Base-by-base conservation (phyloP, 78 protist genomes). In the Carpediemonas membranifera region DNA sequence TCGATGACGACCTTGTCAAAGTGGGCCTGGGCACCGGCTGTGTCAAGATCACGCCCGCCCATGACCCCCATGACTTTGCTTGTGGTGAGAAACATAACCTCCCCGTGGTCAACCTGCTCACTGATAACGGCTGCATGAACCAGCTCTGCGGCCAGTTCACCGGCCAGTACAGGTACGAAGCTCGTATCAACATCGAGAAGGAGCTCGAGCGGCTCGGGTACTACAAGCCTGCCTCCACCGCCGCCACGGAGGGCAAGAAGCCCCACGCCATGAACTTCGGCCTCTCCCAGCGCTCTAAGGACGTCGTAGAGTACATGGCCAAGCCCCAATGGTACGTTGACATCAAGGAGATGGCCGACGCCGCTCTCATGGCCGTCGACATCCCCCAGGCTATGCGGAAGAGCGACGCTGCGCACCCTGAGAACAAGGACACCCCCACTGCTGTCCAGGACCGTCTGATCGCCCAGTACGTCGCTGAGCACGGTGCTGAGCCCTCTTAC, bases 1-100 rank as follows among this genome's bases (percentile, higher is more conserved):
- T 43, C 44, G 98, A 94, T 69, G 34, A 24, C 31, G 65, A 63
- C 1, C 50, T 44, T 35, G 80, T 90, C 18, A 95, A 90, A 68
- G 64, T 53, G 73, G 76, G 37, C 0, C 85, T 87, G 52, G 98
- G 98, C n/a, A 89, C 96, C 30, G 95, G 97, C n/a, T 86, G 76
- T n/a, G 98, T 92, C 56, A 92, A 94, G 82, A 55, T 95, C 39
- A 95, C 98, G 14, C 98, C 98, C 11, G 92, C 92, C 24, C 98
- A 93, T 81, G 99, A 96, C 74, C 84, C 79, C 27, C 92, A 92
- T 74, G 99, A 96, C 52, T 96, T 71, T 68, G 21, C 21, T 9
- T 41, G 21, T 41, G 21, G 5, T 41, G 5, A 41, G 47, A 41
- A 41, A 5, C 5, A 41, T 9, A 41, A 41, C 31, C 83, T 96